These are phyloP conservation scores for Chrysochromulina parva DNA, from an alignment of 78 protist genomes.

Conservation along the genomic window DNA sequence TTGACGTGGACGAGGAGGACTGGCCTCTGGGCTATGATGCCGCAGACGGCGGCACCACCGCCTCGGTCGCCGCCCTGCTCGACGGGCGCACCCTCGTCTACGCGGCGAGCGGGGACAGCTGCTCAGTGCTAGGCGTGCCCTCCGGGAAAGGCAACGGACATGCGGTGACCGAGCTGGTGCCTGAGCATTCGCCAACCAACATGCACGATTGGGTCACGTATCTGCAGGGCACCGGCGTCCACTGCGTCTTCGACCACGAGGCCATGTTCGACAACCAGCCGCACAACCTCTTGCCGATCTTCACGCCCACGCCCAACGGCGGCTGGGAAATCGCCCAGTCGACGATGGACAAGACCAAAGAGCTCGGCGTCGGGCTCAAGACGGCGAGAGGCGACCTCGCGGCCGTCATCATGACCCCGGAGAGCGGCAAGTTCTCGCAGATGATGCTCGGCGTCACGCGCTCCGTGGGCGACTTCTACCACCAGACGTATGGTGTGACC, in stretches of 20 bases:
- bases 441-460: not conserved
- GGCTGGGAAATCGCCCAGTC: too few relatives aligned
- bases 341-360: too few relatives aligned
- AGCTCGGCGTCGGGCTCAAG: not conserved
- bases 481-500: not conserved
- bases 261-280: not conserved
- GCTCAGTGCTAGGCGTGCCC: not conserved
- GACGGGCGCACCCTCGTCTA: not conserved
- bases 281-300: not conserved
- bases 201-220: not conserved
- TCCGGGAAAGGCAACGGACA: not conserved
- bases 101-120: not conserved
- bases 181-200: not conserved
- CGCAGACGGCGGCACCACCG: constrained; percentile 12
- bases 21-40: not conserved
- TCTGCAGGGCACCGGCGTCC: too few relatives aligned
- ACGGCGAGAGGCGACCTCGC: constrained; percentile 3
- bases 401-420: not conserved
- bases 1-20: not conserved
- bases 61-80: not conserved
- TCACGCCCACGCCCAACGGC: too few relatives aligned
- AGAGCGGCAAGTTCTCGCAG: not conserved
- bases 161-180: not conserved
- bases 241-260: not conserved
- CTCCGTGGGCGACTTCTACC: not conserved